Percentiles rank a stretch among this genome's conserved stretches.
Evolutionary conservation across 208 protist species (phyloP).

Genomic region (Leishmania guyanensis): DNA sequence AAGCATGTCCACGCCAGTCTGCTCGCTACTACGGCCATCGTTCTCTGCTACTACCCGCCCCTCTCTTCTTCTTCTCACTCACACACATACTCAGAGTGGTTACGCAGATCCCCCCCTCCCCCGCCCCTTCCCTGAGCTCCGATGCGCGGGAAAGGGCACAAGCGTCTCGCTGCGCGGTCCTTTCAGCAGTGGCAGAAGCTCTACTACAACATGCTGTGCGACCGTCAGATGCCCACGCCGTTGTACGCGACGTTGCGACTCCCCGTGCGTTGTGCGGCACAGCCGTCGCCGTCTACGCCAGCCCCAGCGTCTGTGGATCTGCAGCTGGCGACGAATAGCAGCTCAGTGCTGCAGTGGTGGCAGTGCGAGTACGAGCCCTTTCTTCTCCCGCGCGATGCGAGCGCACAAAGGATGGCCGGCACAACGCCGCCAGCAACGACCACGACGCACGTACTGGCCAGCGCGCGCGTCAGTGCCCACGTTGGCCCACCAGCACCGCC

Average conservation of each 20-base stretch:
- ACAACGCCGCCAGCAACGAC: not conserved
- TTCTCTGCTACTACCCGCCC: not conserved
- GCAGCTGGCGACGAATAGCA: constrained; percentile 19
- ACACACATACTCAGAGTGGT: not conserved
- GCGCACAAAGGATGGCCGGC: not conserved
- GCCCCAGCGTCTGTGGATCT: constrained; percentile 7
- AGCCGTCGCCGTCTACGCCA: not conserved
- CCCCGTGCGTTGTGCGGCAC: constrained; percentile 4
- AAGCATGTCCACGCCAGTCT: not conserved
- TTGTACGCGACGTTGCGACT: constrained; percentile 19
- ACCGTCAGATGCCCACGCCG: constrained; percentile 17
- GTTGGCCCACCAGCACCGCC: constrained; percentile 43
- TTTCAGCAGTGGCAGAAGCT: constrained; percentile 24
- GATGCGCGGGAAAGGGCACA: constrained; percentile 20
- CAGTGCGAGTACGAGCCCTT: constrained; percentile 13
- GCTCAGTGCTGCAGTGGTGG: constrained; percentile 27
- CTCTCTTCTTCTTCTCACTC: not conserved
- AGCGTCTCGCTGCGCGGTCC: constrained; percentile 7
- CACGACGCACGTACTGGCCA: constrained; percentile 1
- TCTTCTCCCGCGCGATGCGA: not conserved
- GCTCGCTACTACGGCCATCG: not conserved
- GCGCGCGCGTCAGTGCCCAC: constrained; percentile 19
- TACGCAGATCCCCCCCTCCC: not conserved
- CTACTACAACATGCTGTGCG: constrained; percentile 10
- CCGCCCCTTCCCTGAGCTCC: not conserved